These are phyloP conservation scores for Mucor lusitanicus DNA, from an alignment of 371 early-diverging fungal genomes.

Conservation along the genomic window DNA sequence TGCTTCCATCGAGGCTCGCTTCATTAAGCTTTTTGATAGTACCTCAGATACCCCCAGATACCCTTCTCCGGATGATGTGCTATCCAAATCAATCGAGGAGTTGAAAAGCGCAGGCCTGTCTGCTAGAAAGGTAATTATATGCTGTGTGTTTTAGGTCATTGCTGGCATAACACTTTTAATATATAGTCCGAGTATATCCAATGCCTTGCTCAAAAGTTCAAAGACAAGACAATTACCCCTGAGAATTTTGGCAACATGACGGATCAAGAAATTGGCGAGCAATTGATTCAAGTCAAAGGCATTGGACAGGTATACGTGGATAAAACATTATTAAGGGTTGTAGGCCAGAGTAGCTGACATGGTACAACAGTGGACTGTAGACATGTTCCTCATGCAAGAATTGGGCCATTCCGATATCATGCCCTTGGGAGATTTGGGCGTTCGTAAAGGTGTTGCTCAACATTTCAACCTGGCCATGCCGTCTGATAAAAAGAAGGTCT, in stretches of 20 bases:
- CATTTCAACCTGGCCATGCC: slow-evolving; percentile 28
- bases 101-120: slow-evolving; percentile 53
- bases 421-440: slow-evolving; percentile 55
- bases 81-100: slow-evolving; percentile 27
- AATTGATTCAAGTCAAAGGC: slow-evolving; percentile 51
- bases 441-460: slow-evolving; percentile 53
- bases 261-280: slow-evolving; percentile 45
- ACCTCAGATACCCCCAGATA: slow-evolving; percentile 23
- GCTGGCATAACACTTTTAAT: no score
- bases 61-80: slow-evolving; percentile 46
- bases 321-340: no score
- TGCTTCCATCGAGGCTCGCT: slow-evolving; percentile 38
- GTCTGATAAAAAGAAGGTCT: slow-evolving; percentile 12
- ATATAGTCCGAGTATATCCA: slow-evolving; percentile 36
- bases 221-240: slow-evolving; percentile 38
- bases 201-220: slow-evolving; percentile 50
- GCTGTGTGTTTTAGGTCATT: no score
- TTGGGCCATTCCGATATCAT: slow-evolving; percentile 59
- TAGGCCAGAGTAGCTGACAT: no score
- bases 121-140: slow-evolving; percentile 34
- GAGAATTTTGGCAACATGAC: slow-evolving; percentile 39
- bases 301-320: slow-evolving; percentile 66
- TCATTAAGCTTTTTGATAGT: slow-evolving; percentile 36
- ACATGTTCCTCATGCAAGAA: slow-evolving; percentile 60
- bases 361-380: slow-evolving; percentile 65